phyloP scores from a whole-genome alignment of 2,329 filamentous ascomycete genomes.

The Ceratocystis colombiana region DNA sequence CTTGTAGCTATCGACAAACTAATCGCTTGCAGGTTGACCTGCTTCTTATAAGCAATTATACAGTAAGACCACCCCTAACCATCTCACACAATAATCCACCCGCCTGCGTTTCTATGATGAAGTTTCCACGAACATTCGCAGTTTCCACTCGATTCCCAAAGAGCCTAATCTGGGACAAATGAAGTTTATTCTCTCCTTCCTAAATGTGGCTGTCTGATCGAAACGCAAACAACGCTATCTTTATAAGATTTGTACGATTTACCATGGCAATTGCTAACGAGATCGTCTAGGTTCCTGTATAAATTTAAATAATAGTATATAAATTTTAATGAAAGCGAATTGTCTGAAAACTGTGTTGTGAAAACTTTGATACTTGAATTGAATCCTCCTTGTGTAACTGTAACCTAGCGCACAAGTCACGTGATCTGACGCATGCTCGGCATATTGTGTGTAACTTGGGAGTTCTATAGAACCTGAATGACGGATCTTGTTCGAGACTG shows the following conservation, averaged over 20 bases:
- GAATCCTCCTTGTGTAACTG: no score
- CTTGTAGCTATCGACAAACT: conserved; percentile 1
- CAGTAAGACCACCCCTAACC: conserved; percentile 13
- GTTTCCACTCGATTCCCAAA: conserved; percentile 71
- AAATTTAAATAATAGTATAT: no score
- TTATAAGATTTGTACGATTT: not conserved
- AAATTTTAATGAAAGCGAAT: no score
- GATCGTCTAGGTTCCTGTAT: not conserved
- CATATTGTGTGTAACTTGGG: no score
- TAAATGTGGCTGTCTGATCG: conserved; percentile 54
- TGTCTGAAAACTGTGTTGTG: no score
- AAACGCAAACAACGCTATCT: conserved; percentile 25
- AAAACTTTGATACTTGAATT: no score
- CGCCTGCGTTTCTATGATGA: conserved; percentile 48
- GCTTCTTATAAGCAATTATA: not conserved
- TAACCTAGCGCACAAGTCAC: no score
- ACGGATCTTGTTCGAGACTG: no score
- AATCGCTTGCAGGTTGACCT: conserved; percentile 10
- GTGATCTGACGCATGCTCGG: no score
- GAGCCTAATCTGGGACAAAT: conserved; percentile 60
- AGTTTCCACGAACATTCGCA: conserved; percentile 70
- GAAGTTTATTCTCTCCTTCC: conserved; percentile 59
- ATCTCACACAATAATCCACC: conserved; percentile 5
- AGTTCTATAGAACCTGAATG: no score
- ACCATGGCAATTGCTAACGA: conserved; percentile 14